Base-by-base conservation (phyloP, 495 filamentous ascomycete genomes). In the Daldinia loculata region DNA sequence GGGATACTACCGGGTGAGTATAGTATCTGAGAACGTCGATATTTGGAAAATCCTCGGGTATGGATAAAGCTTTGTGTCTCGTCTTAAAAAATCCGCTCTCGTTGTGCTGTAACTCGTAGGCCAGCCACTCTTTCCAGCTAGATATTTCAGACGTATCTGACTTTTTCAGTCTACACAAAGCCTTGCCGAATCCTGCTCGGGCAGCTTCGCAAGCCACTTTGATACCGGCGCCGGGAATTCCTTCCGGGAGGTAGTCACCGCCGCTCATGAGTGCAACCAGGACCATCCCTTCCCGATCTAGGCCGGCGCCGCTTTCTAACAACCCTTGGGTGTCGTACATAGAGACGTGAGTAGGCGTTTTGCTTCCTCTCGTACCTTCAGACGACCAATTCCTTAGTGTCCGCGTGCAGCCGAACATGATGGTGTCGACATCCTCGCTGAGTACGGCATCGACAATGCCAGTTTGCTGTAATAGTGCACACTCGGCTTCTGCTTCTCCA, bases 401-500 rank as follows among this genome's bases (percentile, higher is more conserved):
- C 52, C 86, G 77, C 0, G 85, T 87, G 52, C 92, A 94, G 2
- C 96, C 96, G 77, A 98, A 99, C 96, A 99, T 98, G 72, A 99
- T 85, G 2, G 96, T 94, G 78, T 99, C 96, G 39, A 98, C 93
- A 83, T 99, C 96, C 77, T 99, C 94, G 75, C 93, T 98, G 74
- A 99, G 86, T 12, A 98, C 96, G 0, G 92, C 95, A 79, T 99
- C 96, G 3, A 98, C 96, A 48, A 97, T 83, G 0, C 94, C 93
- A 30, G 89, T 86, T 62, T 86, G 85, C 77, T 99, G 94, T 19
- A 99, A 78, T 2, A 94, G 78, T 0, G 96, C 95, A 66, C 96
- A 98, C 80, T 99, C 96, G 0, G 96, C 96, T 75, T 99, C 96
- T 1, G 96, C 96, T 74, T 99, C 96, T 14, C 95, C 96, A 0